Conservation (phyloP, 495 filamentous ascomycete genomes). For the Aspergillus steynii region DNA sequence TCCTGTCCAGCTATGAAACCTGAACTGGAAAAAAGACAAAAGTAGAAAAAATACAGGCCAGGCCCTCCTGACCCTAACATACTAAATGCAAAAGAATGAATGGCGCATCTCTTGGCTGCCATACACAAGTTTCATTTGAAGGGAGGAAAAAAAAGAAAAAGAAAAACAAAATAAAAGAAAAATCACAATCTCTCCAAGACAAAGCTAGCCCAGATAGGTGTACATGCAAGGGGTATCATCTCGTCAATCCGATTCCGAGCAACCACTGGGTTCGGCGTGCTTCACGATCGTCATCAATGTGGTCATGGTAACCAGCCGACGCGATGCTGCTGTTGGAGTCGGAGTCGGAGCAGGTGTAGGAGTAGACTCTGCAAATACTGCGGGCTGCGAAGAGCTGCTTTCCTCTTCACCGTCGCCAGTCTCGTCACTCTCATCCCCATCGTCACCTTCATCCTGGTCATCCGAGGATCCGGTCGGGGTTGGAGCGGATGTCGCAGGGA, state of each 20-base stretch:
- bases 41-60: not conserved
- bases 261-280: conserved; percentile 15
- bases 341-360: not conserved
- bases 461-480: not conserved
- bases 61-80: not conserved
- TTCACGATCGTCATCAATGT: conserved; percentile 26
- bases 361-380: not conserved
- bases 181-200: not conserved
- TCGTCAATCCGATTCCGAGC: not conserved
- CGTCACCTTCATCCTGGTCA: too few species aligned
- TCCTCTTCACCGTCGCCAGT: too few species aligned
- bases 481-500: not conserved
- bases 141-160: conserved; percentile 1
- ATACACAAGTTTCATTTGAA: not conserved
- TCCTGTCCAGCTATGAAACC: too few species aligned
- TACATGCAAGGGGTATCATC: conserved; percentile 11
- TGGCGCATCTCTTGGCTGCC: not conserved
- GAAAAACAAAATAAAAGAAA: not conserved
- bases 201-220: too few species aligned
- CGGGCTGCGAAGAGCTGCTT: not conserved
- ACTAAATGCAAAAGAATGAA: not conserved
- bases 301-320: conserved; percentile 9
- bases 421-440: too few species aligned
- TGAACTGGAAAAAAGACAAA: too few species aligned
- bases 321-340: not conserved